Percentiles rank a stretch among this genome's conserved stretches.
Evolutionary conservation across 805 yeast genomes (phyloP).

Genomic region (Saturnispora sekii): DNA sequence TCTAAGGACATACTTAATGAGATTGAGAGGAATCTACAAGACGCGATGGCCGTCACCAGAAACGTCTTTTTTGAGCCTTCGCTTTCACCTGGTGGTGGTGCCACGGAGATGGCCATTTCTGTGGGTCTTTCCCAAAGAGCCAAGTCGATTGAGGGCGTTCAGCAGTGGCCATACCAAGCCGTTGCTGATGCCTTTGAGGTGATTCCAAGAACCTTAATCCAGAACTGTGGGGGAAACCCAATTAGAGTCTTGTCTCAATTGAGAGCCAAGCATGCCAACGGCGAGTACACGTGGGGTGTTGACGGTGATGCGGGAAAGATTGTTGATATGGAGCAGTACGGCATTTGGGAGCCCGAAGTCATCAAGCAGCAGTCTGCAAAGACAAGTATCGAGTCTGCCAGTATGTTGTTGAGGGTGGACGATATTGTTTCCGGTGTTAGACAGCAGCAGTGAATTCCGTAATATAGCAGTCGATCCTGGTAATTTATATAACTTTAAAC

Average conservation of each 20-base stretch:
- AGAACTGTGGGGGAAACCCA: slow-evolving; percentile 96
- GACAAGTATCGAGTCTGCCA: slow-evolving; percentile 97
- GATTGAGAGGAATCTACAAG: slow-evolving; percentile 93
- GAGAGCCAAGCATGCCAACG: slow-evolving; percentile 95
- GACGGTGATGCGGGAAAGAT: slow-evolving; percentile 93
- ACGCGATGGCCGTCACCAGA: slow-evolving; percentile 96
- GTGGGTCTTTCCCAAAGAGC: slow-evolving; percentile 85
- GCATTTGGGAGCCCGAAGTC: slow-evolving; percentile 99
- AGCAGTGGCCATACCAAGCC: slow-evolving; percentile 98
- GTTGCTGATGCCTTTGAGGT: slow-evolving; percentile 99
- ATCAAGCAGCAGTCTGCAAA: slow-evolving; percentile 94
- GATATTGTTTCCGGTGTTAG: slow-evolving; percentile 96
- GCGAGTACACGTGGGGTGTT: slow-evolving; percentile 75
- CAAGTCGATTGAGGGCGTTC: slow-evolving; percentile 85
- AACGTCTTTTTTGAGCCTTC: slow-evolving; percentile 93
- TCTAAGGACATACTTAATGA: slow-evolving; percentile 94
- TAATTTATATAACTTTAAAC: no score
- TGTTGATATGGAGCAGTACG: slow-evolving; percentile 91
- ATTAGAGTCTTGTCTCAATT: slow-evolving; percentile 80
- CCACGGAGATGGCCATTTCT: slow-evolving; percentile 97
- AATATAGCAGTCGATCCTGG: not conserved
- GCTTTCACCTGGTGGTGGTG: slow-evolving; percentile 98
- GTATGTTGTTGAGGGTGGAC: slow-evolving; percentile 88
- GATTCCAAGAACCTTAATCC: slow-evolving; percentile 93
- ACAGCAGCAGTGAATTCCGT: slow-evolving; percentile 12